phyloP scores from a whole-genome alignment of 345 rosid genomes.

The Geranium rotundifolium region DNA sequence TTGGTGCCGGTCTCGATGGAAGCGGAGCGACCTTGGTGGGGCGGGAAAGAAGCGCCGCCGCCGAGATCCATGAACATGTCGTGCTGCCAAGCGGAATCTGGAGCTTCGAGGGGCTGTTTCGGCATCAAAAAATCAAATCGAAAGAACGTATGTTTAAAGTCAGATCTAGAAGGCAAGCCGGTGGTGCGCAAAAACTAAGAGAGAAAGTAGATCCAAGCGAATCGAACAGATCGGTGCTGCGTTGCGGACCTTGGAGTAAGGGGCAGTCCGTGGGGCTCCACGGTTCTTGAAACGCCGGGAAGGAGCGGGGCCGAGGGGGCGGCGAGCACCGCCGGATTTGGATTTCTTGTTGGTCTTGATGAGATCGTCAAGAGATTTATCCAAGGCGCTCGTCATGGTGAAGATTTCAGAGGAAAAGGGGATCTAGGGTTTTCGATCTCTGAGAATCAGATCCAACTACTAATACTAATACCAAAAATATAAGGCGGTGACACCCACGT shows the following conservation, averaged over 20 bases:
- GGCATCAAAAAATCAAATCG: neutral
- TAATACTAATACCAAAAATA: too few relatives aligned
- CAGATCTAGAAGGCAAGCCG: constrained; percentile 1
- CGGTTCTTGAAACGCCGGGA: constrained; percentile 39
- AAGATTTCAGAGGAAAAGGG: neutral
- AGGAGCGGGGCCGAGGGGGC: constrained; percentile 29
- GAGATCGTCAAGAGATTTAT: constrained; percentile 62
- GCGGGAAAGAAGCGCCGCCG: constrained; percentile 19
- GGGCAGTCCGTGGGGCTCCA: constrained; percentile 28
- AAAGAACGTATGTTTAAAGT: neutral
- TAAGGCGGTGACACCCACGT: too few relatives aligned
- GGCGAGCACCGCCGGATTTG: constrained; percentile 23
- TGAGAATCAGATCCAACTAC: too few relatives aligned
- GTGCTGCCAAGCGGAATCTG: constrained; percentile 39
- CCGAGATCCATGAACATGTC: constrained; percentile 32
- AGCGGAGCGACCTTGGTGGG: constrained; percentile 23
- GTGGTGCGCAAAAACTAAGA: neutral
- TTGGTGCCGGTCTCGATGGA: constrained; percentile 55
- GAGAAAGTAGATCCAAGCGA: neutral
- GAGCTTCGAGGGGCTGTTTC: constrained; percentile 35
- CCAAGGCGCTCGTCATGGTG: constrained; percentile 45
- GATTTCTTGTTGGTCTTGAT: constrained; percentile 46
- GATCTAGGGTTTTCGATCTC: neutral
- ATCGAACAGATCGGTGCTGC: neutral
- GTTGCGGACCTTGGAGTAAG: constrained; percentile 37